phyloP scores from a whole-genome alignment of 306 rosid genomes.

The Prunus persica region Prunus_persica_NCBIv2 NC_034010.1:22264501-22265000 shows the following conservation, averaged over 20 bases:
- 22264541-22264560: background rate
- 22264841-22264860: slow-evolving; percentile 40
- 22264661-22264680: background rate
- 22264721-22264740: no score
- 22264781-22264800: slow-evolving; percentile 55
- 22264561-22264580: background rate
- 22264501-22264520: background rate
- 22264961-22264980: background rate
- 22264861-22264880: slow-evolving; percentile 59
- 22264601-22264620: background rate
- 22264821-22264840: slow-evolving; percentile 55
- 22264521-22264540: slow-evolving; percentile 5
- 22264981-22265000: no score
- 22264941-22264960: slow-evolving; percentile 56
- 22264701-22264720: background rate
- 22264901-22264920: slow-evolving; percentile 55
- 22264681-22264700: background rate
- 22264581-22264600: background rate
- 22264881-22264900: slow-evolving; percentile 69
- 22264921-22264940: slow-evolving; percentile 66
- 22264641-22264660: background rate
- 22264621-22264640: background rate
- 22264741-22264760: slow-evolving; percentile 45
- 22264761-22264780: slow-evolving; percentile 61
- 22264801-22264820: slow-evolving; percentile 69